phyloP scores from a whole-genome alignment of 2,329 filamentous ascomycete genomes.

The Nothopassalora personata region DNA sequence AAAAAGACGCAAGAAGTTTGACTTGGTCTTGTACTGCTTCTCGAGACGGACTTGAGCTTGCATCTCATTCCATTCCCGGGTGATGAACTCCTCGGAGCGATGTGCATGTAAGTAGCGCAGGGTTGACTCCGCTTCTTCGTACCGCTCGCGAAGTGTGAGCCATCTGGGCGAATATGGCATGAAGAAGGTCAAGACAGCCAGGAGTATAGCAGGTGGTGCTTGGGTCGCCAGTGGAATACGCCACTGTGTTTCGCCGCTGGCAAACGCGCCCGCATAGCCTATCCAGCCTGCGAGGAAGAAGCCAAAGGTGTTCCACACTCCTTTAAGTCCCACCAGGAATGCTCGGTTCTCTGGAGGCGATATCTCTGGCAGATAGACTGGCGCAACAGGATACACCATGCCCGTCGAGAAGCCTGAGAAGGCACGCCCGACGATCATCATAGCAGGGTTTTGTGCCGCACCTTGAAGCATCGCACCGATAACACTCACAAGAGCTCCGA shows the following conservation, averaged over 20 bases:
- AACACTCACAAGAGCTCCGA: slow-evolving; percentile 11
- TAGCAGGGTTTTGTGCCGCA: slow-evolving; percentile 12
- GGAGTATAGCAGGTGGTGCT: slow-evolving; percentile 20
- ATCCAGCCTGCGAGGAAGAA: slow-evolving; percentile 40
- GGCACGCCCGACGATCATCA: slow-evolving; percentile 26
- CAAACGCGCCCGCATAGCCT: slow-evolving; percentile 36
- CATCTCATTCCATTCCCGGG: slow-evolving; percentile 28
- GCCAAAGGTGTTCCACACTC: slow-evolving; percentile 31
- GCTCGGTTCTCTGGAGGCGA: slow-evolving; percentile 28
- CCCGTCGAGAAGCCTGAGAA: slow-evolving; percentile 26
- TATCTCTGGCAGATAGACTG: slow-evolving; percentile 31
- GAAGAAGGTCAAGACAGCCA: slow-evolving; percentile 12
- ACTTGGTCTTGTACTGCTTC: slow-evolving; percentile 6
- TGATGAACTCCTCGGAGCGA: slow-evolving; percentile 21
- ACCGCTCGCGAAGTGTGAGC: slow-evolving; percentile 23
- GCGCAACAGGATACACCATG: slow-evolving; percentile 27
- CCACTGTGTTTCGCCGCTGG: slow-evolving; percentile 31
- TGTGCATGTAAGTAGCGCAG: slow-evolving; percentile 22
- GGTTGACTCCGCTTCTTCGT: slow-evolving; percentile 28
- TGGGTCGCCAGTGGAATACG: slow-evolving; percentile 35
- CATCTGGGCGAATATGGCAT: slow-evolving; percentile 20
- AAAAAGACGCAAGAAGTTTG: slow-evolving; percentile 20
- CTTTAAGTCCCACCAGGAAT: slow-evolving; percentile 30
- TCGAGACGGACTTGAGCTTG: slow-evolving; percentile 31
- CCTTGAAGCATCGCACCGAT: slow-evolving; percentile 24